Percentiles rank a stretch among this genome's conserved stretches.
Conservation (phyloP, 495 filamentous ascomycete genomes). For the Hypoxylon fuscum region DNA sequence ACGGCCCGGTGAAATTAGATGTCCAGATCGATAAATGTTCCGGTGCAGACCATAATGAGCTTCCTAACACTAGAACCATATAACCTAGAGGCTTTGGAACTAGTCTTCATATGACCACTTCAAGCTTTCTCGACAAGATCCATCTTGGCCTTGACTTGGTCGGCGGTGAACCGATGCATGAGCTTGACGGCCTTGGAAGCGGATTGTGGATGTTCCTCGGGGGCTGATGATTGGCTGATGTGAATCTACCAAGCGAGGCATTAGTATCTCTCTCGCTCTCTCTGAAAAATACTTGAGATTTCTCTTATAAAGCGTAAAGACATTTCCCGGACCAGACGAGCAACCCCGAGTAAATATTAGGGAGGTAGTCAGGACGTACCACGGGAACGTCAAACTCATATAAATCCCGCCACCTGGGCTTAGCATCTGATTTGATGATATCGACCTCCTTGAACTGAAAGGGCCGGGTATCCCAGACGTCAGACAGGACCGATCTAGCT, state of each 20-base stretch:
- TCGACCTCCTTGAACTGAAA: constrained; percentile 84
- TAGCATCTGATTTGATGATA: constrained; percentile 71
- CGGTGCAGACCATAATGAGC: background rate
- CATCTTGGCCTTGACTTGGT: constrained; percentile 76
- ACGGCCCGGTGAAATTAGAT: background rate
- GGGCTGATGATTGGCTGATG: constrained; percentile 58
- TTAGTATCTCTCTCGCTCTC: constrained; percentile 4
- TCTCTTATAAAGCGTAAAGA: no score
- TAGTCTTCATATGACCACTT: background rate
- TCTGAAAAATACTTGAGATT: no score
- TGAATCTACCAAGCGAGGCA: constrained; percentile 65
- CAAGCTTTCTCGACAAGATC: constrained; percentile 64
- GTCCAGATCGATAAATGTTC: background rate
- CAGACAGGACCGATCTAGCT: constrained; percentile 75
- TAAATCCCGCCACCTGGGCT: constrained; percentile 72
- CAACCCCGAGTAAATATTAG: no score
- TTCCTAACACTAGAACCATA: no score
- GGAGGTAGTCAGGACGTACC: no score
- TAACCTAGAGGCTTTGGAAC: no score
- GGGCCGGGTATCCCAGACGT: constrained; percentile 71
- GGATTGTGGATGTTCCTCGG: constrained; percentile 58
- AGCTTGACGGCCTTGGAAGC: constrained; percentile 74
- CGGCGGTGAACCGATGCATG: constrained; percentile 82
- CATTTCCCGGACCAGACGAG: no score
- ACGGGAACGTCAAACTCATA: constrained; percentile 95